A percentile compares a stretch with the other conserved stretches of the same genome.
Conservation (phyloP, 306 rosid genomes). For the Prunus armeniaca region DNA sequence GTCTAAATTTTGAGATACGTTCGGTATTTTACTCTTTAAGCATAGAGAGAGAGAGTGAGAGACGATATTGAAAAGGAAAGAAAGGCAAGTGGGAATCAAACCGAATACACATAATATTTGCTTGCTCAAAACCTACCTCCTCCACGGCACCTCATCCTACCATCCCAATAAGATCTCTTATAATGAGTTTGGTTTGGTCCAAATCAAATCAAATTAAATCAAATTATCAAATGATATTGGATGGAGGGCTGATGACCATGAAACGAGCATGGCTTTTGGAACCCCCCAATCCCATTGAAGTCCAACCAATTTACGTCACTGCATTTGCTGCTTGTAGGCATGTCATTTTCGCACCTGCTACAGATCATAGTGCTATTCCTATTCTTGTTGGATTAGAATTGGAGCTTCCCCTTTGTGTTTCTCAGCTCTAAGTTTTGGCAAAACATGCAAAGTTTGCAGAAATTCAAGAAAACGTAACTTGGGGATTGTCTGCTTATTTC, state of each 20-base stretch:
- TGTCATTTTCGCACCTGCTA: not conserved
- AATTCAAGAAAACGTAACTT: not conserved
- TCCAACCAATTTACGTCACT: not conserved
- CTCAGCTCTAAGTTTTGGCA: not conserved
- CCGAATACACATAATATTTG: not conserved
- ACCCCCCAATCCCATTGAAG: not conserved
- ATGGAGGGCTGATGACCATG: not conserved
- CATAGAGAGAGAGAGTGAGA: too few relatives aligned
- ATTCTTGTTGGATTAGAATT: not conserved
- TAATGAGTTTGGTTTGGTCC: not conserved
- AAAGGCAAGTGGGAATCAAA: constrained; percentile 1
- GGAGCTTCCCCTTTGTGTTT: not conserved
- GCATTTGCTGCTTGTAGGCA: not conserved
- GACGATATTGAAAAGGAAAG: not conserved
- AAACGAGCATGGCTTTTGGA: not conserved
- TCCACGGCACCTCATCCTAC: too few relatives aligned
- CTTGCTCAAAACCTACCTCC: not conserved
- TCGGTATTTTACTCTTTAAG: not conserved
- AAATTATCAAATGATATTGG: not conserved
- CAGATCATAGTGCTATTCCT: not conserved
- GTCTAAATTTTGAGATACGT: not conserved
- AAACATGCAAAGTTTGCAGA: not conserved
- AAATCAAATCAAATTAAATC: not conserved
- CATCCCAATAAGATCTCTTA: too few relatives aligned
- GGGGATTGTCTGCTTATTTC: not conserved